Base-by-base conservation (phyloP, 148 eudicot genomes). In the Dysphania ambrosioides region DNA sequence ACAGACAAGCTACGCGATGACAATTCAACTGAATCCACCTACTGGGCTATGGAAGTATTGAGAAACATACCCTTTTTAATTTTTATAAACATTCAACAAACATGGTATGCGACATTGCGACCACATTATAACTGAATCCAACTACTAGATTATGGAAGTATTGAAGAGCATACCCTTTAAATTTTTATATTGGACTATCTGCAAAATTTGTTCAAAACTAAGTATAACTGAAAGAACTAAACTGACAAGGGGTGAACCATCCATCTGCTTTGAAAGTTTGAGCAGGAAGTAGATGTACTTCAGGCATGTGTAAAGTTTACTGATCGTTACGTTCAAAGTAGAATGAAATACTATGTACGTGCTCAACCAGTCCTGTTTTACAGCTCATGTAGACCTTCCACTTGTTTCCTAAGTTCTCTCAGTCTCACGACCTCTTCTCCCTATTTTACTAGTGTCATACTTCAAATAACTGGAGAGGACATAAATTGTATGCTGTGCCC, bases 371-470 rank as follows among this genome's bases (percentile, higher is more conserved):
- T 26, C 6, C 6, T 26, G 34, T 26, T 10, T 27, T 63, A 3
- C 2, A 35, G 24, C 40, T 31, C 7, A 63, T 16, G 41, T 35
- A 63, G 41, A 32, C 19, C 23, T 32, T 63, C 9, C 30, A 61
- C 24, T 61, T 26, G 21, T 18, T 63, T 63, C 67, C 67, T 65
- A 35, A n/a, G 68, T 35, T 35, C 36, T 15, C 68, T 63, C 41
- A 63, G 24, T n/a, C n/a, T n/a, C n/a, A n/a, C n/a, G n/a, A 61
- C 10, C 26, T 59, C 23, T 53, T 53, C 57, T 8, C 8, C 57
- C 21, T 53, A 21, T 53, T 53, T 8, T 53, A 7, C 57, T 21
- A 53, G 57, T 53, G 18, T 0, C 24, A 53, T 24, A 53, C 24
- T 53, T 19, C 24, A 21, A 53, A n/a, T 5, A 53, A 53, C 24